Evolutionary conservation across 768 basidiomycete species (phyloP).

Genomic region (Hygrocybe coccinea): DNA sequence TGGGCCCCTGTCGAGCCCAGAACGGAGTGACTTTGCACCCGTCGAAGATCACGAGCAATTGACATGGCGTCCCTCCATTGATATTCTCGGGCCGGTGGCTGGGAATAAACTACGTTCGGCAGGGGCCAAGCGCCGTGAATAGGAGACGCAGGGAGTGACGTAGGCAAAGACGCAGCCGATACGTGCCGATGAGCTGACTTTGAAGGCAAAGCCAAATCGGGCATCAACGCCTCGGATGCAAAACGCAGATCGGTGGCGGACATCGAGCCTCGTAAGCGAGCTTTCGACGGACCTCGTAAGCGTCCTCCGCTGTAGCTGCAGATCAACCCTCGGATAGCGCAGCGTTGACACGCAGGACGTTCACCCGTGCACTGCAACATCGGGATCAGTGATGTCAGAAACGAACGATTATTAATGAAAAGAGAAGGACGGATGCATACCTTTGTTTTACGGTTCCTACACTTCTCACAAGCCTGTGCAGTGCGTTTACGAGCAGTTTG

Average conservation of each 20-base stretch:
- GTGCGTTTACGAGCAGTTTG: conserved; percentile 37
- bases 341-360: conserved; percentile 49
- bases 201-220: background rate
- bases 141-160: background rate
- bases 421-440: conserved; percentile 24
- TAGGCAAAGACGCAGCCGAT: background rate
- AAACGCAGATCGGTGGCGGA: background rate
- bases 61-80: background rate
- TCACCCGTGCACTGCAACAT: conserved; percentile 52
- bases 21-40: conserved; percentile 1
- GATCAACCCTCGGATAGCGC: conserved; percentile 43
- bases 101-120: background rate
- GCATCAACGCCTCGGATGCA: background rate
- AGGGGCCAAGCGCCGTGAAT: background rate
- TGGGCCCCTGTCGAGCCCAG: background rate
- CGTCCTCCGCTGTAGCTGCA: conserved; percentile 38
- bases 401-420: background rate
- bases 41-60: background rate
- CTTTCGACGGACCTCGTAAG: background rate
- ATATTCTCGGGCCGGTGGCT: background rate
- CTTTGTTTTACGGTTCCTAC: conserved; percentile 55
- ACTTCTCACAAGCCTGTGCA: conserved; percentile 53
- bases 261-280: background rate
- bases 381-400: background rate
- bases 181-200: background rate